These are phyloP conservation scores for Bromus sterilis DNA, from an alignment of 176 grass and related monocot genomes.

Conservation along the genomic window DNA sequence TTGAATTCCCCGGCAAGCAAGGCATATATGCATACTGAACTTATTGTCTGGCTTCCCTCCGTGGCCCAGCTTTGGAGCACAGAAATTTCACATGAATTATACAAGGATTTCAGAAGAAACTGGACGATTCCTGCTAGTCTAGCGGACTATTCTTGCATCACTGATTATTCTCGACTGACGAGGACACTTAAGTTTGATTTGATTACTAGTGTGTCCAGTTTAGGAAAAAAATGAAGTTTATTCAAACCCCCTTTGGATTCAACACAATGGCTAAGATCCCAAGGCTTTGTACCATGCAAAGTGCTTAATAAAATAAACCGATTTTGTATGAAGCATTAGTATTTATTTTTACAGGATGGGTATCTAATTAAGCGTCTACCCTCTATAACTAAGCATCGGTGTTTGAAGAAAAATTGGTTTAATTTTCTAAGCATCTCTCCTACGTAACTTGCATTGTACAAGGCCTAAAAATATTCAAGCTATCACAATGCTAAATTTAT, in stretches of 20 bases:
- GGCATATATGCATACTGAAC: slow-evolving; percentile 1
- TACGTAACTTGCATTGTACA: too few relatives aligned
- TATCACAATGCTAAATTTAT: neutral
- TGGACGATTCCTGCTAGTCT: neutral
- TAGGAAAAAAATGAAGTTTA: neutral
- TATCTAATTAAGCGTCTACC: too few relatives aligned
- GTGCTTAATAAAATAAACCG: too few relatives aligned
- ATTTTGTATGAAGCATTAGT: too few relatives aligned
- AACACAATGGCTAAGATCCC: neutral
- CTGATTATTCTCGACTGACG: neutral
- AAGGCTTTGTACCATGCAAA: too few relatives aligned
- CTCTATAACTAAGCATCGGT: too few relatives aligned
- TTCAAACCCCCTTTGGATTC: too few relatives aligned
- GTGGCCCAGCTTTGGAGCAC: neutral
- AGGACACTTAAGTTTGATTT: neutral
- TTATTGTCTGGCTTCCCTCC: neutral
- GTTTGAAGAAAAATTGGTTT: too few relatives aligned
- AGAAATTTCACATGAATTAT: neutral
- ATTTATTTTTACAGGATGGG: too few relatives aligned
- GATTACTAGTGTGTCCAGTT: neutral
- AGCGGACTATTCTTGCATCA: neutral
- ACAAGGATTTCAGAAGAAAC: neutral
- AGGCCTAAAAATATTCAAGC: neutral
- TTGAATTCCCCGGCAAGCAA: slow-evolving; percentile 37
- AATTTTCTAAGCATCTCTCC: too few relatives aligned